Evolutionary conservation across 345 rosid species (phyloP), one percentile per base, ranked within the genome.

Genomic region (Nasturtium officinale): DNA sequence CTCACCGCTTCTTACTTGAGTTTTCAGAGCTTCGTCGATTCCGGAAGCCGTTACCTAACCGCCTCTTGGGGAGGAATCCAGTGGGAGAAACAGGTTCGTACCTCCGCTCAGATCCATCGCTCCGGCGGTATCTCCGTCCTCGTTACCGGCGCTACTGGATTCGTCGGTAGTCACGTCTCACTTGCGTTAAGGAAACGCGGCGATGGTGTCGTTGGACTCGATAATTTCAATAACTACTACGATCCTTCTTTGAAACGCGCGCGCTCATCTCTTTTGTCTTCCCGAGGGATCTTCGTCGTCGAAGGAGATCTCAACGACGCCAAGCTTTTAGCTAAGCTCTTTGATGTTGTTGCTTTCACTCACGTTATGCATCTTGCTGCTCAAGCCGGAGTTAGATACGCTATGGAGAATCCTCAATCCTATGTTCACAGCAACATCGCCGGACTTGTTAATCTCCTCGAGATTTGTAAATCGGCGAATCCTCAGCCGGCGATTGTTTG

Each of bases 361-460:
- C 95, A 90, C 81, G 92, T 90, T 17, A 88, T 90, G 92, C 96
- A 90, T 69, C 76, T 90, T 33, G 96, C 96, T 23, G 95, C 96
- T n/a, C 96, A 90, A 42, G 96, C 96, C 45, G 96, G 96, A 2
- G 94, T 90, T 28, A 29, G 96, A 10, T 87, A 88, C 83, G 95
- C 95, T 11, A 70, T 87, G 83, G 87, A 88, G 84, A 90, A 90
- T 56, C 97, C 95, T 3, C 73, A 67, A 33, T 88, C 95, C 3
- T 90, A 90, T 33, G 85, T 90, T 8, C 91, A 87, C 21, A 87
- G 90, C 75, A 88, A 88, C 83, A 79, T 88, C 12, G 97, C 90
- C 29, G 92, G 95, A 3, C 82, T 90, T 18, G 89, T 88, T 37
- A 79, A 83, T 8, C 87, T 90, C 10, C 90, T 90, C 38, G 94